Percentiles rank a stretch among this genome's conserved stretches.
Evolutionary conservation across 805 yeast species (phyloP).

Genomic region (Pichia sporocuriosa): DNA sequence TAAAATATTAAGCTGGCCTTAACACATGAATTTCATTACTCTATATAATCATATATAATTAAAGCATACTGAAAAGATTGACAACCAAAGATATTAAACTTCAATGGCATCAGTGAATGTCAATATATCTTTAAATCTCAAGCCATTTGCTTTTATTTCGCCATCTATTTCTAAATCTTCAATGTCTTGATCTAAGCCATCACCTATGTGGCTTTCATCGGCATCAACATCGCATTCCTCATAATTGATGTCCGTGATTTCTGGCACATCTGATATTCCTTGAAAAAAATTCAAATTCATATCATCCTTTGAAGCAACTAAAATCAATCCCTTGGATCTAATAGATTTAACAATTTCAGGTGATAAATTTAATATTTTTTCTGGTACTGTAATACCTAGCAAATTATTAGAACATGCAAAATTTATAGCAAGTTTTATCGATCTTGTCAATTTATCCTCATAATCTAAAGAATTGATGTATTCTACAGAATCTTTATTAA

Average conservation of each 20-base stretch:
- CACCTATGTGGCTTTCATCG: background rate
- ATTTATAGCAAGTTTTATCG: conserved; percentile 73
- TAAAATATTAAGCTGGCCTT: no score
- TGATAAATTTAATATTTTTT: conserved; percentile 60
- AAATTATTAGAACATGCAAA: conserved; percentile 80
- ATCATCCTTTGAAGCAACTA: conserved; percentile 46
- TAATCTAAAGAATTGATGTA: conserved; percentile 27
- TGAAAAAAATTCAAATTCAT: conserved; percentile 3
- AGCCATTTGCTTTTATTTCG: conserved; percentile 51
- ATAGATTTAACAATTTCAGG: conserved; percentile 72
- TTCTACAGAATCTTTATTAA: conserved; percentile 30
- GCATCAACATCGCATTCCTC: conserved; percentile 1
- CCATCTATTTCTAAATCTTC: conserved; percentile 23
- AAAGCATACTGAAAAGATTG: no score
- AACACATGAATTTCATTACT: no score
- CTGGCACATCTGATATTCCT: background rate
- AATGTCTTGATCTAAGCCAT: conserved; percentile 17
- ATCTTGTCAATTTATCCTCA: conserved; percentile 47
- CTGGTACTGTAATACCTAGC: conserved; percentile 75
- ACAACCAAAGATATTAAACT: no score
- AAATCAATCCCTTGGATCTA: conserved; percentile 70
- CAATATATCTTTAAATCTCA: conserved; percentile 54
- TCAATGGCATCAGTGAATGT: conserved; percentile 57
- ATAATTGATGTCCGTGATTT: conserved; percentile 5
- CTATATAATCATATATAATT: no score